Evolutionary conservation across 345 rosid species (phyloP), one percentile per base, ranked within the genome.

Genomic region (Linum usitatissimum): DNA sequence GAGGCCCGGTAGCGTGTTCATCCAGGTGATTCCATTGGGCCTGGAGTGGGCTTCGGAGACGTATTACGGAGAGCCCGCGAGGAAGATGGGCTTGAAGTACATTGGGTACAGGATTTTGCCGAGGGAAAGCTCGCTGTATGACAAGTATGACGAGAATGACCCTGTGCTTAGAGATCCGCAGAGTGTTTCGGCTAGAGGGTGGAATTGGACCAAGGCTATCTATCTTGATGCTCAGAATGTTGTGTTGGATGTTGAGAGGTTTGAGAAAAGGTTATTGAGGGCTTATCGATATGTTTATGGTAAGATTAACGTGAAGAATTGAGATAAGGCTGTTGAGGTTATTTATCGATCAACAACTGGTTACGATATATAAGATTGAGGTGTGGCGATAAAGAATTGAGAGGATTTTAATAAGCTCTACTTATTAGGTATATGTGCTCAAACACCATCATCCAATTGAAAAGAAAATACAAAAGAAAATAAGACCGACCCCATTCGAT

Each of bases 1-100:
- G 3, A 59, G 72, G 30, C 70, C 66, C 0, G 66, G 74, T 0
- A 30, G 72, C 20, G 66, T 76, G 64, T 21, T 79, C 18, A 36
- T 64, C 53, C 78, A 79, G 49, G 75, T 76, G 64, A 77, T 73
- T 34, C 80, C 80, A 0, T 38, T 79, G 0, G 79, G 79, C 13
- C 23, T 64, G 0, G 64, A 61, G 0, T 76, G 79, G 83, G 63
- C 31, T 0, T 55, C 79, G 6, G 60, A 55, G 8, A 40, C 15
- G 18, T 79, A 54, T 49, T 79, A 57, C 6, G 68, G 64, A 21
- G 53, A 54, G 18, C 66, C 78, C 30, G 77, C 77, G 2, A 61
- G n/a, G 40, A 76, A 31, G n/a, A 31, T 76, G 55, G 76, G 78
- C 15, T 56, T 79, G 53, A 69, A 70, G 64, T 79, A 76, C 51